Percentiles rank a stretch among this genome's conserved stretches.
Conservation (phyloP, 2,329 filamentous ascomycete species). For the Corynespora cassiicola region DNA sequence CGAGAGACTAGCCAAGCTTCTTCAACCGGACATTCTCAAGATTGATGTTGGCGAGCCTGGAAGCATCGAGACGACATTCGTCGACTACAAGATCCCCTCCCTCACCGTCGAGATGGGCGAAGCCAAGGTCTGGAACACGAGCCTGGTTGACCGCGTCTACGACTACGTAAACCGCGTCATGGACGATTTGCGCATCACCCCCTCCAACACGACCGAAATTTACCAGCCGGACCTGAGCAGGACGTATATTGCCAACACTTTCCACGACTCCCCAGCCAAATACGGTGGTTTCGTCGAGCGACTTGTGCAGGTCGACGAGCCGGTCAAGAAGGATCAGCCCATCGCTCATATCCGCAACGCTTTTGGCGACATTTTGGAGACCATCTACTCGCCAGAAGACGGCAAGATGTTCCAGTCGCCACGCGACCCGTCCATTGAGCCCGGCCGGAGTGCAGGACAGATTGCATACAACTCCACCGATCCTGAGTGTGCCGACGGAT, state of each 20-base stretch:
- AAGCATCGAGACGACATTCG: constrained; percentile 48
- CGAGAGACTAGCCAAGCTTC: constrained; percentile 46
- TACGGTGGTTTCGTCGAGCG: constrained; percentile 38
- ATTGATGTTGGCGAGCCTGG: constrained; percentile 48
- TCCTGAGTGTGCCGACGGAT: constrained; percentile 35
- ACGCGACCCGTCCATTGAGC: constrained; percentile 43
- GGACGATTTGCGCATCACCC: constrained; percentile 31
- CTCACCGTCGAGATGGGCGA: constrained; percentile 49
- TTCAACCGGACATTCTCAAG: constrained; percentile 48
- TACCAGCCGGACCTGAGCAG: constrained; percentile 38
- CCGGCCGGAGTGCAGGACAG: constrained; percentile 39
- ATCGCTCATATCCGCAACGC: constrained; percentile 44
- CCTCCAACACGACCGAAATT: constrained; percentile 34
- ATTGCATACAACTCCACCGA: constrained; percentile 47
- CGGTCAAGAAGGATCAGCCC: constrained; percentile 43
- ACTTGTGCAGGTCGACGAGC: constrained; percentile 38
- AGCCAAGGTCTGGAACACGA: constrained; percentile 46
- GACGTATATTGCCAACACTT: constrained; percentile 37
- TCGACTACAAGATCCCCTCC: constrained; percentile 42
- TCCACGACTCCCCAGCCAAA: constrained; percentile 32
- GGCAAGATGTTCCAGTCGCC: constrained; percentile 44
- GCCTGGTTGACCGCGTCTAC: constrained; percentile 43
- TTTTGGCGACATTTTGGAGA: constrained; percentile 46
- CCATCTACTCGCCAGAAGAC: constrained; percentile 36
- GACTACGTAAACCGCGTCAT: constrained; percentile 35